Conservation (phyloP, 2,329 filamentous ascomycete species). For the Fusarium nygamai region DNA sequence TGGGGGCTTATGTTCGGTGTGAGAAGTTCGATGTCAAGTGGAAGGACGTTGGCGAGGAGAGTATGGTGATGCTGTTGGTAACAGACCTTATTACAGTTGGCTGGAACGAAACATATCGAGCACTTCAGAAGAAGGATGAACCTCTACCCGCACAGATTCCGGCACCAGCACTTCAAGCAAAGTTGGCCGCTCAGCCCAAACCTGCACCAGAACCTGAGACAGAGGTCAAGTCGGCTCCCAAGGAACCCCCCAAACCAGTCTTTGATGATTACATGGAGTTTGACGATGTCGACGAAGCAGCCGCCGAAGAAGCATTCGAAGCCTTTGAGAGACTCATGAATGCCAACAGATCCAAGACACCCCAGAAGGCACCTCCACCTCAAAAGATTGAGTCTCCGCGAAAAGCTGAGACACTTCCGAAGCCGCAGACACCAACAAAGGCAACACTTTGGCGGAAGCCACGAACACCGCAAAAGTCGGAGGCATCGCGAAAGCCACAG, state of each 20-base stretch:
- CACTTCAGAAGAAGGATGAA: constrained; percentile 22
- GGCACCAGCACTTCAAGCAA: neutral
- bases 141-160: neutral
- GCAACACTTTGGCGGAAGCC: neutral
- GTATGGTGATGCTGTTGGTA: constrained; percentile 58
- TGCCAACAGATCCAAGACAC: constrained; percentile 6
- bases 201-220: neutral
- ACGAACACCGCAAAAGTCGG: neutral
- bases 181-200: neutral
- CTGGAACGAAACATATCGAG: constrained; percentile 56
- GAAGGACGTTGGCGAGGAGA: constrained; percentile 18
- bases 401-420: neutral
- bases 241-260: neutral
- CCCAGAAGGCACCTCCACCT: neutral
- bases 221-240: neutral
- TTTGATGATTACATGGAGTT: neutral
- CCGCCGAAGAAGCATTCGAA: constrained; percentile 49
- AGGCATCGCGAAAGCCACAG: neutral
- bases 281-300: constrained; percentile 36
- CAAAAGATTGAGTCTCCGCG: neutral
- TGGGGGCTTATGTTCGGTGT: constrained; percentile 61
- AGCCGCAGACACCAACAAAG: neutral
- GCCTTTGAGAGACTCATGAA: constrained; percentile 51
- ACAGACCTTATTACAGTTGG: constrained; percentile 58
- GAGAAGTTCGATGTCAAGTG: constrained; percentile 52